These are phyloP conservation scores for Sisymbrium altissimum DNA, from an alignment of 345 rosid genomes.

Conservation along the genomic window DNA sequence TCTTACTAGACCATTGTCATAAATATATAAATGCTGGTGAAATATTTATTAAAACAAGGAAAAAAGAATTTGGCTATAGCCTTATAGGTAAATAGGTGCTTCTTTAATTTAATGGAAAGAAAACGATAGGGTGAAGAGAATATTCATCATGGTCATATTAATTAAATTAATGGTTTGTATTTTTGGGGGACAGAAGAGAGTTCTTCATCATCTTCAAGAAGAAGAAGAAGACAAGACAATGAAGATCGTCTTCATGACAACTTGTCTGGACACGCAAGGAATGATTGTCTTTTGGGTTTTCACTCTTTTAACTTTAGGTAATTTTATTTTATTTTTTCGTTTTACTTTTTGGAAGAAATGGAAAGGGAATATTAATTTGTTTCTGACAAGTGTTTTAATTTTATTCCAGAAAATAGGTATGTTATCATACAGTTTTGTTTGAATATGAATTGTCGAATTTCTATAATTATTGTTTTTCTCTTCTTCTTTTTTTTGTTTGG, in stretches of 20 bases:
- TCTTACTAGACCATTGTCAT: conserved; percentile 2
- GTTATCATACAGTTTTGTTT: conserved; percentile 34
- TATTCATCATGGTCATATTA: conserved; percentile 29
- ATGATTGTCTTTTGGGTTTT: conserved; percentile 41
- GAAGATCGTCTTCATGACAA: conserved; percentile 36
- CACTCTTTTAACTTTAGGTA: conserved; percentile 35
- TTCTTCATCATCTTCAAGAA: conserved; percentile 33
- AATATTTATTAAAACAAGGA: conserved; percentile 12
- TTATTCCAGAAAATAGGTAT: conserved; percentile 30
- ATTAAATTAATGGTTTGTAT: neutral
- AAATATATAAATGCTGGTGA: conserved; percentile 1
- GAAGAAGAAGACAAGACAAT: conserved; percentile 39
- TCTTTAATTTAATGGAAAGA: conserved; percentile 8
- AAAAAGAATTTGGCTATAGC: conserved; percentile 8
- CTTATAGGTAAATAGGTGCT: conserved; percentile 14
- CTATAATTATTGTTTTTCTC: neutral
- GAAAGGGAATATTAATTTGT: conserved; percentile 32
- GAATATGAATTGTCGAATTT: conserved; percentile 30
- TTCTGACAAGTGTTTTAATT: conserved; percentile 34
- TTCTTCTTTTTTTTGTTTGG: neutral
- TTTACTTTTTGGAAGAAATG: conserved; percentile 11
- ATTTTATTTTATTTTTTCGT: neutral
- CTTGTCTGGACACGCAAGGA: conserved; percentile 37
- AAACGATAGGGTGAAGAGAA: conserved; percentile 24
- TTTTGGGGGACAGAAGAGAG: conserved; percentile 34